Base-by-base conservation (phyloP, 2,329 filamentous ascomycete species). In the Metarhizium robertsii region DNA sequence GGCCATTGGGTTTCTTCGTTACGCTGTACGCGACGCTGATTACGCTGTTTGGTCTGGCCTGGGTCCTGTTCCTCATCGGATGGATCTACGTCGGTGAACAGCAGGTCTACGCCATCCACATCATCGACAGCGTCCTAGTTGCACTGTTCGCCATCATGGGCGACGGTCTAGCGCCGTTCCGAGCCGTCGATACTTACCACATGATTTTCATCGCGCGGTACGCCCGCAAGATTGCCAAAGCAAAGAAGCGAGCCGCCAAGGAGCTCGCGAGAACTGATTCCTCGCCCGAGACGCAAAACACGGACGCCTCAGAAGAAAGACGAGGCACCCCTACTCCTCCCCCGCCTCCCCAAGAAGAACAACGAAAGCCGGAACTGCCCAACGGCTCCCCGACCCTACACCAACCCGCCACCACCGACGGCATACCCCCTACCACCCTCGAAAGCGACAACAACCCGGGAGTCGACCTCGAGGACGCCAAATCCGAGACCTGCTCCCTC, bases 11-110 rank as follows among this genome's bases (percentile, higher is more conserved):
- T 1, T 90, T 94, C 66, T 79, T 92, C 54, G 87, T 95, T 57
- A 94, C 89, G 0, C 72, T 95, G 4, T 95, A 95, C 68, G 90
- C 89, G 8, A 85, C 81, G 1, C 76, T 92, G 20, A 92, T 95
- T 62, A 94, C 90, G 0, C 75, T 92, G 0, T 95, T 95, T 62
- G 90, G 90, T 64, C 76, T 92, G 13, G 88, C 88, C 0, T 95
- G 90, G 90, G 90, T 95, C 1, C 79, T 95, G n/a, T 94, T 92
- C 71, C 75, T 95, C 54, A 95, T 95, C 66, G 88, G 86, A 50
- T 95, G 90, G 90, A 89, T 94, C 66, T 91, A 90, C 60, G 86
- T 92, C 20, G 88, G 87, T 20, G 81, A 83, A 34, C 77, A 79
- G 62, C 87, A 92, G 66, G 73, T 82, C 3, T 92, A 88, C 59